A percentile compares a stretch with the other conserved stretches of the same genome.
Evolutionary conservation across 2,329 filamentous ascomycete genomes (phyloP).

Genomic region (Bimuria novae-zelandiae): DNA sequence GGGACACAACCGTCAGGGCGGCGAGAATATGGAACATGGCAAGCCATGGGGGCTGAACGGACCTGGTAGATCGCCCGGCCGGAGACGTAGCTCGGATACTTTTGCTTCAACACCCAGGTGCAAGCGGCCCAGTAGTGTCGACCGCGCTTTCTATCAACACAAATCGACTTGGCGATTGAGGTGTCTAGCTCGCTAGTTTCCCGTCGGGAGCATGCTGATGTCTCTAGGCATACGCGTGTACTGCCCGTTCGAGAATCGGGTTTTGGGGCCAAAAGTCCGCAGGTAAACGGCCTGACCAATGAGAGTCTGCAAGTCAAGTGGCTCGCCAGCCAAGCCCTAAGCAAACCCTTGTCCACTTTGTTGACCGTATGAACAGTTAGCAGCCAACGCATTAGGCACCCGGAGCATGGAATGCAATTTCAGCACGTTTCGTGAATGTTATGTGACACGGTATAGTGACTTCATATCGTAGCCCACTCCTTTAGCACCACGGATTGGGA

Average conservation of each 20-base stretch:
- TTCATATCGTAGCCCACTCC: background rate
- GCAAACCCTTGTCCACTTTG: background rate
- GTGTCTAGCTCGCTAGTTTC: background rate
- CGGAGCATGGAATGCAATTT: background rate
- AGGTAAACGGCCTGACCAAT: conserved; percentile 1
- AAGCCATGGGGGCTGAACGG: background rate
- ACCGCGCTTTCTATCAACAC: background rate
- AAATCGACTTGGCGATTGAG: background rate
- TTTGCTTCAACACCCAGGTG: background rate
- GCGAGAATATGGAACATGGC: background rate
- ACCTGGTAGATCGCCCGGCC: background rate
- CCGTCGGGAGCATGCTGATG: background rate
- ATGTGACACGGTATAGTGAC: background rate
- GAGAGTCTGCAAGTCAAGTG: background rate
- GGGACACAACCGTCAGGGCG: background rate
- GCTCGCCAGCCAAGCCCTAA: no score
- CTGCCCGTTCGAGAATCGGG: background rate
- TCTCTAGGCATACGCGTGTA: background rate
- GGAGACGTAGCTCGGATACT: conserved; percentile 4
- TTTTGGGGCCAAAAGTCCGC: conserved; percentile 1
- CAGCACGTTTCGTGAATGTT: background rate
- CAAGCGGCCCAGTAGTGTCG: background rate
- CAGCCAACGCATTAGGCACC: background rate
- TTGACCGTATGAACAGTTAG: background rate
- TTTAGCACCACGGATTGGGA: background rate